Conservation (phyloP, 2,329 filamentous ascomycete genomes). For the Diaporthe vexans region DNA sequence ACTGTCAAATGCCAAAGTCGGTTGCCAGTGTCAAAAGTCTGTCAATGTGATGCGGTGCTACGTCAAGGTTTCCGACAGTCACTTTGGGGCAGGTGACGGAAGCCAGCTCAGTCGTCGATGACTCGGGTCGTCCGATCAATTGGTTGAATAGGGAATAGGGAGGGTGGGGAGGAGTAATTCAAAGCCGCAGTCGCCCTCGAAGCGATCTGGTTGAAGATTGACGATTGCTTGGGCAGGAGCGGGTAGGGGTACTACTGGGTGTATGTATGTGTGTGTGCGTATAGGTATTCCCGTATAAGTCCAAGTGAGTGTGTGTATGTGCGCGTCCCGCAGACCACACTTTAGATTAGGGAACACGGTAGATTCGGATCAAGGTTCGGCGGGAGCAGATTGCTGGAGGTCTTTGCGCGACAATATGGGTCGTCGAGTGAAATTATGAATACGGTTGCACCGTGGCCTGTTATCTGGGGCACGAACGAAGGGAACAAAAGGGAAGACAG, state of each 20-base stretch:
- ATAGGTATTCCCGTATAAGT: background rate
- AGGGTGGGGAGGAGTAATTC: background rate
- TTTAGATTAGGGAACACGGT: slow-evolving; percentile 19
- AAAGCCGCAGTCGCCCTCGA: slow-evolving; percentile 21
- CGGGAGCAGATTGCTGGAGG: slow-evolving; percentile 24
- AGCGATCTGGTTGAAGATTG: slow-evolving; percentile 6
- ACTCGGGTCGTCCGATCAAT: slow-evolving; percentile 32
- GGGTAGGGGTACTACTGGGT: slow-evolving; percentile 23
- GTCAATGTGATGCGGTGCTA: slow-evolving; percentile 25
- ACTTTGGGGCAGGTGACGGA: background rate
- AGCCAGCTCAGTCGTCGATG: slow-evolving; percentile 11
- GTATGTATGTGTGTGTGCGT: background rate
- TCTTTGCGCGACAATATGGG: slow-evolving; percentile 30
- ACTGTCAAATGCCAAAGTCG: slow-evolving; percentile 15
- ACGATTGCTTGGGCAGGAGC: slow-evolving; percentile 9
- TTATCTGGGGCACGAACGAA: background rate
- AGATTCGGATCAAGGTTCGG: slow-evolving; percentile 25
- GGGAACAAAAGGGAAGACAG: background rate
- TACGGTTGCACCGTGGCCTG: slow-evolving; percentile 19
- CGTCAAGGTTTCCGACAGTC: background rate
- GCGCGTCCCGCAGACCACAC: slow-evolving; percentile 21
- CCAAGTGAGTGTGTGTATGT: background rate
- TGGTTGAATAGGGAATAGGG: background rate
- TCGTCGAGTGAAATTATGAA: slow-evolving; percentile 19
- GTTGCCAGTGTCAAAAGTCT: background rate